Evolutionary conservation across 768 basidiomycete genomes (phyloP), one percentile per base, ranked within the genome.

Genomic region (Cubamyces sp.): DNA sequence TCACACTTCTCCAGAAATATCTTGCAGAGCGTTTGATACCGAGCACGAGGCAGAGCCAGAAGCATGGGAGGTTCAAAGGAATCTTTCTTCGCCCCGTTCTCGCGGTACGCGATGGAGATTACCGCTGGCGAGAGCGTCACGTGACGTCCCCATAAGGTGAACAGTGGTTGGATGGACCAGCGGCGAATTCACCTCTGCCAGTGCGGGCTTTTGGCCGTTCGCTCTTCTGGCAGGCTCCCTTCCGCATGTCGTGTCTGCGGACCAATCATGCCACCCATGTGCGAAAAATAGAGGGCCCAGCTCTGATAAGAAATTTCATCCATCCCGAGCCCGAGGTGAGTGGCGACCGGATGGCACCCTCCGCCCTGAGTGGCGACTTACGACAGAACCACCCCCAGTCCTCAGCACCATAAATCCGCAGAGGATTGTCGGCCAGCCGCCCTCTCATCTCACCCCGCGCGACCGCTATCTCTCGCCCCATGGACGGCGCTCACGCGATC

Each of bases 161-260:
- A 42, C 30, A 42, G 41, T 41, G 48, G 57, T 19, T 58, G 57
- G 57, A 25, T 30, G 5, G 42, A 28, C 25, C 48, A 21, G 57
- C 19, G 40, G 19, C 40, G 57, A 50, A 51, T 25, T 18, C 54
- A 39, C 37, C 46, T 45, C 59, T 58, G 59, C 23, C 55, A 19
- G 39, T 72, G 71, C 68, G 71, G 69, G 68, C 61, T 72, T 72
- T 72, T 72, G 67, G 71, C 71, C 67, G 71, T 72, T 72, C 71
- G 71, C 58, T 60, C 53, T 61, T 61, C 59, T 47, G 49, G 48
- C 46, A 46, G 48, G 37, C 9, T 42, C 47, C 53, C 56, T 26
- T 45, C 56, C 19, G 28, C 51, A 41, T 37, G 47, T 45, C 49
- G 25, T 18, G 16, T 50, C 34, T 19, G 39, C 43, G 66, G 41